phyloP scores from a whole-genome alignment of 768 basidiomycete genomes.

The Trametes maxima region DNA sequence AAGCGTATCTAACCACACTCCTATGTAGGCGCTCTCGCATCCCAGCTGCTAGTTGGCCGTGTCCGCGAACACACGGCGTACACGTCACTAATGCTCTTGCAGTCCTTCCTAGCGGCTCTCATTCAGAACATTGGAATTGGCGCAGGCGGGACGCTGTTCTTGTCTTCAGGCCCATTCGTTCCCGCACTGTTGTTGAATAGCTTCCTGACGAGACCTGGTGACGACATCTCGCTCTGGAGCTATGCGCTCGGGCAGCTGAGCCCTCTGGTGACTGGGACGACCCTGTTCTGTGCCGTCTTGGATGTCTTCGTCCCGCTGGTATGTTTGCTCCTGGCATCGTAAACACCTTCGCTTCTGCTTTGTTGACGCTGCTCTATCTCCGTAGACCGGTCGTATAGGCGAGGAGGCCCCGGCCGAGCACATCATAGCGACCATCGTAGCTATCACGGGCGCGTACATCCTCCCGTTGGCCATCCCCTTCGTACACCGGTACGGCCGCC shows the following conservation, averaged over 20 bases:
- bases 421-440: constrained; percentile 80
- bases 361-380: background rate
- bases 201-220: constrained; percentile 36
- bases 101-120: constrained; percentile 53
- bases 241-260: constrained; percentile 64
- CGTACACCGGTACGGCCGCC: constrained; percentile 65
- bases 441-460: constrained; percentile 55
- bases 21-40: constrained; percentile 57
- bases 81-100: constrained; percentile 61
- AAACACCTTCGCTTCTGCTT: background rate
- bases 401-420: constrained; percentile 84
- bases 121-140: constrained; percentile 74
- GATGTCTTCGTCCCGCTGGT: constrained; percentile 93
- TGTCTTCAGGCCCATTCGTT: constrained; percentile 61
- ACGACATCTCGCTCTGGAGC: constrained; percentile 54
- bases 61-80: constrained; percentile 63
- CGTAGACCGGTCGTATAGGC: constrained; percentile 80
- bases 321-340: constrained; percentile 24
- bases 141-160: constrained; percentile 73
- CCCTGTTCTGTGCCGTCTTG: constrained; percentile 60
- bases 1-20: background rate
- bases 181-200: constrained; percentile 56
- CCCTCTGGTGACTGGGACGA: constrained; percentile 58
- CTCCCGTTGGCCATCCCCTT: constrained; percentile 71
- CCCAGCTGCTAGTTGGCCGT: constrained; percentile 59